A percentile compares a stretch with the other conserved stretches of the same genome.
Evolutionary conservation across 306 rosid species (phyloP).

Genomic region (Pterocarpus santalinus): DNA sequence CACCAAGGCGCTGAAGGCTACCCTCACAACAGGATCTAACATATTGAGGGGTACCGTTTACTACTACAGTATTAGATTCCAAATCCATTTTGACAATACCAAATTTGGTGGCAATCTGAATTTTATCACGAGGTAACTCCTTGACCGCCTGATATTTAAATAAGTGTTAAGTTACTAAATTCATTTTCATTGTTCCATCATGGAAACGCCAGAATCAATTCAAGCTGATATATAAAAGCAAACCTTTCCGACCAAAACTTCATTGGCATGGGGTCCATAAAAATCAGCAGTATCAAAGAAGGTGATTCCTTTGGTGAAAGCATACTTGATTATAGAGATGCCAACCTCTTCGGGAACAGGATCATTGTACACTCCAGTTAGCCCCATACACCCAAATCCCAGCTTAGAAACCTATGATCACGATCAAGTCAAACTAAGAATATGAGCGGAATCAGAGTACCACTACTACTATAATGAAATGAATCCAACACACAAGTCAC

Average conservation of each 20-base stretch:
- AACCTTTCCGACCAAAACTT: slow-evolving; percentile 81
- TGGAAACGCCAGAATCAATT: background rate
- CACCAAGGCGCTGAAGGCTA: slow-evolving; percentile 79
- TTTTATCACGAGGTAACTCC: slow-evolving; percentile 73
- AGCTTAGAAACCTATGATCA: slow-evolving; percentile 71
- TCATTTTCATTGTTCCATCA: background rate
- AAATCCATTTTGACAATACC: slow-evolving; percentile 60
- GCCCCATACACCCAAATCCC: slow-evolving; percentile 87
- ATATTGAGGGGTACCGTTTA: slow-evolving; percentile 85
- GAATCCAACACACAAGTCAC: background rate
- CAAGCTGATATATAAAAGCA: background rate
- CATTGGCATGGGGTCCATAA: slow-evolving; percentile 70
- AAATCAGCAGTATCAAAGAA: slow-evolving; percentile 80
- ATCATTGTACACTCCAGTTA: slow-evolving; percentile 63
- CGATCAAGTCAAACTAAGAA: background rate
- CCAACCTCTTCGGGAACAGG: slow-evolving; percentile 71
- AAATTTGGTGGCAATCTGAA: slow-evolving; percentile 87
- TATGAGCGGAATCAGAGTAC: background rate
- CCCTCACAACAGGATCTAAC: slow-evolving; percentile 80
- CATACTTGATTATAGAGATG: slow-evolving; percentile 65
- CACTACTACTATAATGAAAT: background rate
- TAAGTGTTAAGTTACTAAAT: background rate
- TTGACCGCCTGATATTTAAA: slow-evolving; percentile 63
- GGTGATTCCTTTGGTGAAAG: slow-evolving; percentile 76
- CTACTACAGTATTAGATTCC: slow-evolving; percentile 37